Conservation (phyloP, 306 rosid species). For the Cicer chorassanicum region DNA sequence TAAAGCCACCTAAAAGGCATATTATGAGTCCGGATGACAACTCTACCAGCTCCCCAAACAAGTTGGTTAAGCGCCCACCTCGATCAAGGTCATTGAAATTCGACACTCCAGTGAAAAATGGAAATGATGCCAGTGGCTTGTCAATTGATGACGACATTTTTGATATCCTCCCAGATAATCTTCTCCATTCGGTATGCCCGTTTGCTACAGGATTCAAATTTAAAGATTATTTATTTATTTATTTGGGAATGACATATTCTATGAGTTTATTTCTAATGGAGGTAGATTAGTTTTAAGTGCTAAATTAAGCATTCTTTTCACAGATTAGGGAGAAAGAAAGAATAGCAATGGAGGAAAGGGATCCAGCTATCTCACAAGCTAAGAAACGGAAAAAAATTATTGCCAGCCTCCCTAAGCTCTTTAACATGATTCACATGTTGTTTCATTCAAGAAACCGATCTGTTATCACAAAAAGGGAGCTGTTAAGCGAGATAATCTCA, state of each 20-base stretch:
- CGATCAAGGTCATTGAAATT: conserved; percentile 69
- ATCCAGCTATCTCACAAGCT: conserved; percentile 75
- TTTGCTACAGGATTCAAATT: neutral
- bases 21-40: conserved; percentile 62
- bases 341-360: conserved; percentile 65
- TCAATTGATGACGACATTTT: conserved; percentile 52
- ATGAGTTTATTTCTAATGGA: neutral
- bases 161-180: conserved; percentile 63
- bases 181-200: conserved; percentile 75
- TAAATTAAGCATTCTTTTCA: conserved; percentile 41
- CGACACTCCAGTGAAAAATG: conserved; percentile 67
- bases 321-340: conserved; percentile 84
- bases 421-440: conserved; percentile 69
- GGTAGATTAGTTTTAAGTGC: neutral
- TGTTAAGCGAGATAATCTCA: conserved; percentile 67
- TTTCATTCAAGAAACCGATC: conserved; percentile 61
- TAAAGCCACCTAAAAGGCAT: conserved; percentile 58
- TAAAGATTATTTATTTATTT: neutral
- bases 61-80: conserved; percentile 62
- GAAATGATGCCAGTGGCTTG: conserved; percentile 36
- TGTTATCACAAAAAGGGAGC: conserved; percentile 71
- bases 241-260: neutral
- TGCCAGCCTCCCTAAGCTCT: conserved; percentile 77
- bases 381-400: conserved; percentile 70
- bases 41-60: conserved; percentile 47